Evolutionary conservation across 495 filamentous ascomycete species (phyloP), one percentile per base, ranked within the genome.

Genomic region (Podospora sp.): DNA sequence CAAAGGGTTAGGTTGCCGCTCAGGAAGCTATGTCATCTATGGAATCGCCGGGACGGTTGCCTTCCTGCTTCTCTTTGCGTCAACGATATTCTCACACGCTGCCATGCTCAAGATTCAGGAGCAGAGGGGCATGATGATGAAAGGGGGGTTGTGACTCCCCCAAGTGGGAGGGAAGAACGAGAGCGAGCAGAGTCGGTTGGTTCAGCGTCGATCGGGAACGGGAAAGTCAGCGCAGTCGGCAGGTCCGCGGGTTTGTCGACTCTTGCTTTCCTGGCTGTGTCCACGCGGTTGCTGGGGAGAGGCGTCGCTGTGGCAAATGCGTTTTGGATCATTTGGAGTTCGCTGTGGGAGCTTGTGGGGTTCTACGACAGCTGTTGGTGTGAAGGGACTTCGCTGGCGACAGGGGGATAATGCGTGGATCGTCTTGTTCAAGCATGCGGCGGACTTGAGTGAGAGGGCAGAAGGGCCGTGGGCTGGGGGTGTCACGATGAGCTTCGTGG

Each of bases 31-130:
- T 49, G 40, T 68, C 11, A 8, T 68, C 4, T 65, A 68, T 21
- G 71, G 71, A 16, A 63, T 73, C 8, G 52, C 63, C 24, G 68
- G 65, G 25, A 73, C 59, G 51, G 24, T 67, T 24, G 50, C 50
- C 20, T 52, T 52, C n/a, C 16, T 18, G 16, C 16, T 52, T 4
- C 4, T 52, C 6, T 52, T 52, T 18, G 6, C n/a, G 16, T 8
- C 6, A 6, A 22, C 50, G 50, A 4, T 52, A 18, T 6, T 22
- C 6, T 6, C 6, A 5, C 50, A 22, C 16, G 50, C 6, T 4
- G 50, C 50, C 6, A 22, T 52, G 50, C 16, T 52, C 6, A 6
- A 4, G 6, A 22, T 18, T 18, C 50, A 18, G 50, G 20, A 12
- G 33, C 33, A 36, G 33, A 36, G 12, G 12, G 5, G 33, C 33